phyloP scores from a whole-genome alignment of 805 yeast species.

The Hemisphaericaspora nanyangensis region DNA sequence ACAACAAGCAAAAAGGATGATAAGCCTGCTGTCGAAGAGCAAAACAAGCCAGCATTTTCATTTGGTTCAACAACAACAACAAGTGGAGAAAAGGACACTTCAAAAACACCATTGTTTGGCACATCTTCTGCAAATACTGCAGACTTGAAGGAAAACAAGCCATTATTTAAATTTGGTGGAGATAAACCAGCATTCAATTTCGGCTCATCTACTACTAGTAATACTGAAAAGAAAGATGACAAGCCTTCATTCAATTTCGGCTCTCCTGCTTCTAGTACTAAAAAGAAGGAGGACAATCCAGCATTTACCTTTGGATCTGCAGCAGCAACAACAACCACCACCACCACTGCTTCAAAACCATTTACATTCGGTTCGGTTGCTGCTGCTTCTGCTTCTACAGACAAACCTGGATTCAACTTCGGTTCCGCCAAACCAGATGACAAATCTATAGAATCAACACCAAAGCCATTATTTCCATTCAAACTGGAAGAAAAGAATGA shows the following conservation, averaged over 20 bases:
- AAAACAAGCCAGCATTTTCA: constrained; percentile 15
- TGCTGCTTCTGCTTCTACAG: constrained; percentile 2
- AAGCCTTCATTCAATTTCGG: constrained; percentile 13
- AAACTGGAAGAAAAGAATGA: constrained; percentile 5
- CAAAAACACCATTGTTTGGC: constrained; percentile 23
- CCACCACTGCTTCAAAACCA: constrained; percentile 13
- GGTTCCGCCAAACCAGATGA: constrained; percentile 11
- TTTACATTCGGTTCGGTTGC: constrained; percentile 21
- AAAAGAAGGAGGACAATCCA: constrained; percentile 8
- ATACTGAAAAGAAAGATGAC: not conserved
- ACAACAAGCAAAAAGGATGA: too few relatives aligned
- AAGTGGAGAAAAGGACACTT: constrained; percentile 1
- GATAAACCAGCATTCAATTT: constrained; percentile 23
- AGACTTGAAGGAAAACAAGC: constrained; percentile 13
- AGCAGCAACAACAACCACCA: too few relatives aligned
- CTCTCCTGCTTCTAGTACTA: constrained; percentile 4
- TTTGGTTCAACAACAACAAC: constrained; percentile 31
- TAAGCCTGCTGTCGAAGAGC: not conserved
- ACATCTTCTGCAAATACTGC: constrained; percentile 5
- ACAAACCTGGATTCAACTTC: constrained; percentile 13
- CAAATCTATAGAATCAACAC: constrained; percentile 12
- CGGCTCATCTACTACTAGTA: constrained; percentile 9
- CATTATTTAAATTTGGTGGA: constrained; percentile 17
- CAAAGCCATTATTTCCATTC: not conserved
- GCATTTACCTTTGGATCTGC: constrained; percentile 7